Evolutionary conservation across 495 filamentous ascomycete species (phyloP).

Genomic region (Penicillium antarcticum): DNA sequence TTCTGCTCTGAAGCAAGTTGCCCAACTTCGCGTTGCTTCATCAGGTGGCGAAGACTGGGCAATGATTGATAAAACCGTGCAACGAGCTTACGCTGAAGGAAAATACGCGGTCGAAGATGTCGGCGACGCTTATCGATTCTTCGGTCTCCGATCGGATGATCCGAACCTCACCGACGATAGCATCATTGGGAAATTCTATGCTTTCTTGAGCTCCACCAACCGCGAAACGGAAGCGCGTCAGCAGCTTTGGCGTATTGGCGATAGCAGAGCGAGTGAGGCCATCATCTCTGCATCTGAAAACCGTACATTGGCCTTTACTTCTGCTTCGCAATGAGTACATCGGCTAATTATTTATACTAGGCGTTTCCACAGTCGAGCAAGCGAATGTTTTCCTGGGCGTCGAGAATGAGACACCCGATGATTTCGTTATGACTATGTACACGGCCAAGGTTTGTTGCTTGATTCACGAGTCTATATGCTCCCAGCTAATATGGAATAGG

Average conservation of each 20-base stretch:
- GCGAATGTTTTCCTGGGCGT: slow-evolving; percentile 58
- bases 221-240: slow-evolving; percentile 50
- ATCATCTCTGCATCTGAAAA: slow-evolving; percentile 56
- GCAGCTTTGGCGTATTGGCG: slow-evolving; percentile 55
- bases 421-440: slow-evolving; percentile 58
- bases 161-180: slow-evolving; percentile 46
- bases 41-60: slow-evolving; percentile 28
- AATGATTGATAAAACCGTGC: slow-evolving; percentile 35
- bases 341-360: slow-evolving; percentile 23
- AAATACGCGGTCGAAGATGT: slow-evolving; percentile 51
- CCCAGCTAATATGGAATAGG: slow-evolving; percentile 12
- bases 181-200: slow-evolving; percentile 56
- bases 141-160: slow-evolving; percentile 43
- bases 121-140: slow-evolving; percentile 51
- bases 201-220: slow-evolving; percentile 44
- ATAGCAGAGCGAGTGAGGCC: slow-evolving; percentile 45
- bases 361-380: slow-evolving; percentile 59
- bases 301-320: slow-evolving; percentile 27
- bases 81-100: slow-evolving; percentile 37
- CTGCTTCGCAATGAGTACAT: neutral
- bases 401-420: slow-evolving; percentile 48
- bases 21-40: slow-evolving; percentile 17
- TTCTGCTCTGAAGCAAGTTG: slow-evolving; percentile 35
- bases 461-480: neutral
- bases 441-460: slow-evolving; percentile 47